These are phyloP conservation scores for Aspergillus campestris DNA, from an alignment of 495 filamentous ascomycete genomes.

Conservation along the genomic window DNA sequence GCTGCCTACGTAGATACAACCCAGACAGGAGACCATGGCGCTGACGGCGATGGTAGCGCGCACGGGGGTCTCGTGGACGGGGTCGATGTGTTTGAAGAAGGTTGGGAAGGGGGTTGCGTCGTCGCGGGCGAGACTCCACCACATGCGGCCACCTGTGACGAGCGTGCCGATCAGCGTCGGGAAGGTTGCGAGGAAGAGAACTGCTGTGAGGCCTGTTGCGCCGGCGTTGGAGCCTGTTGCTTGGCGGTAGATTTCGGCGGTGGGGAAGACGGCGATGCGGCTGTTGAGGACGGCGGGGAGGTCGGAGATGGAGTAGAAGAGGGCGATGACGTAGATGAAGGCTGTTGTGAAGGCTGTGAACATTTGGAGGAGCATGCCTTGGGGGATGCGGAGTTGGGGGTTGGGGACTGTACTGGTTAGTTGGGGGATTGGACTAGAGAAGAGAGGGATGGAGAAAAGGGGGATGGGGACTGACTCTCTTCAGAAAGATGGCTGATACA, in stretches of 20 bases:
- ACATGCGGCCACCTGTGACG: conserved; percentile 42
- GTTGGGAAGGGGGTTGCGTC: conserved; percentile 31
- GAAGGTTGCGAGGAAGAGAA: conserved; percentile 51
- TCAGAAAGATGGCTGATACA: conserved; percentile 58
- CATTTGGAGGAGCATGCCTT: conserved; percentile 3
- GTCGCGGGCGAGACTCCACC: conserved; percentile 74
- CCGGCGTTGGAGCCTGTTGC: conserved; percentile 57
- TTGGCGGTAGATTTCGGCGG: conserved; percentile 64
- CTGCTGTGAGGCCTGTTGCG: conserved; percentile 42
- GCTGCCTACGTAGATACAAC: conserved; percentile 59
- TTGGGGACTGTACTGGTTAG: not conserved
- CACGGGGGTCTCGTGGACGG: conserved; percentile 31
- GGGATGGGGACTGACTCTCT: conserved; percentile 47
- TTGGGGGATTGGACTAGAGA: conserved; percentile 3
- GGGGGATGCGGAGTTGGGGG: not conserved
- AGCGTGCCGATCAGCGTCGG: conserved; percentile 19
- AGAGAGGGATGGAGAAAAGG: not conserved
- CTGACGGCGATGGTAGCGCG: conserved; percentile 54
- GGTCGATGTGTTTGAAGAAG: conserved; percentile 17
- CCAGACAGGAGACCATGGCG: conserved; percentile 52
- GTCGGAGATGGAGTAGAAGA: conserved; percentile 37
- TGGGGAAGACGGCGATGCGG: conserved; percentile 48
- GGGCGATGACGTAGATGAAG: conserved; percentile 33
- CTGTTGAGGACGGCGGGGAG: conserved; percentile 11
- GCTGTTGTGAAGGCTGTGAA: conserved; percentile 36